Conservation (phyloP, 2,329 filamentous ascomycete genomes). For the Fusarium sp. region DNA sequence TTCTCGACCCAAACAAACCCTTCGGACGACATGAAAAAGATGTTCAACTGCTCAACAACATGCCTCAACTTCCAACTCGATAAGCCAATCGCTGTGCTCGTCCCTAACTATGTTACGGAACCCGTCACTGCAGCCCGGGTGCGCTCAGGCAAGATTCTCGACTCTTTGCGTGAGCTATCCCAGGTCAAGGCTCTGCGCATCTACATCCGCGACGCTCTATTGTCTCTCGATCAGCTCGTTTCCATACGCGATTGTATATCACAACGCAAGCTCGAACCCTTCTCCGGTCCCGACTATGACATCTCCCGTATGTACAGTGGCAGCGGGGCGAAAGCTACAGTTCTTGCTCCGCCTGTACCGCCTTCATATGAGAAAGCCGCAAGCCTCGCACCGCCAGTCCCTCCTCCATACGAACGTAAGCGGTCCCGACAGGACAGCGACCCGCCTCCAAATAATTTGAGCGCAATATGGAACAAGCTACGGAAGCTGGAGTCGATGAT, state of each 20-base stretch:
- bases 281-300: not conserved
- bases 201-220: conserved; percentile 4
- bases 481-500: not conserved
- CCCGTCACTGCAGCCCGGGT: not conserved
- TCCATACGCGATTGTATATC: not conserved
- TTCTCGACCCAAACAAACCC: not conserved
- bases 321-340: not conserved
- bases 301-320: not conserved
- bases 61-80: not conserved
- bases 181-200: not conserved
- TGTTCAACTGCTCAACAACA: not conserved
- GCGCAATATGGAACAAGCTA: not conserved
- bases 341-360: not conserved
- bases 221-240: not conserved
- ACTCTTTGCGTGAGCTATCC: conserved; percentile 3
- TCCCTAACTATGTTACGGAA: not conserved
- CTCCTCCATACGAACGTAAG: not conserved
- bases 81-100: not conserved
- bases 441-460: not conserved
- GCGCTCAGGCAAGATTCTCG: conserved; percentile 12
- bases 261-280: not conserved
- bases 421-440: not conserved
- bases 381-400: not conserved
- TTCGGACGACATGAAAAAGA: not conserved
- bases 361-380: not conserved